A percentile compares a stretch with the other conserved stretches of the same genome.
Evolutionary conservation across 2,329 filamentous ascomycete genomes (phyloP).

Genomic region (Helotiales sp.): DNA sequence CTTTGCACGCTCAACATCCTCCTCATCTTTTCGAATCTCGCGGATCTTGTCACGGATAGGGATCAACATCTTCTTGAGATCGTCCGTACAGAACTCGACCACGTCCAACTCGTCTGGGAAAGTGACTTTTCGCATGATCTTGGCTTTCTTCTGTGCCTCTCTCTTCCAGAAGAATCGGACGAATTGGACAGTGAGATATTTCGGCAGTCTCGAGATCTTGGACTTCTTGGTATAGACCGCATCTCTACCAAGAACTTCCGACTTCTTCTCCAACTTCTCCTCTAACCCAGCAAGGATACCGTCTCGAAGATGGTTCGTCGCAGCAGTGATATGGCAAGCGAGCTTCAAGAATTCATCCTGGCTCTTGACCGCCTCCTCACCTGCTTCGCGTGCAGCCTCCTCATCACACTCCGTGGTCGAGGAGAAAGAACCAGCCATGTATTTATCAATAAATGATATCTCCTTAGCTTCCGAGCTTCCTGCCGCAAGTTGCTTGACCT

Average conservation of each 20-base stretch:
- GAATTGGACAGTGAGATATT: slow-evolving; percentile 96
- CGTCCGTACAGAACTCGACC: slow-evolving; percentile 93
- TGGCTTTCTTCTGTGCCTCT: slow-evolving; percentile 95
- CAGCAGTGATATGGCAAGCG: slow-evolving; percentile 88
- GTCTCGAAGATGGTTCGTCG: slow-evolving; percentile 88
- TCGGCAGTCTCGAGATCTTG: slow-evolving; percentile 85
- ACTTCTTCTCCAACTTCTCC: slow-evolving; percentile 90
- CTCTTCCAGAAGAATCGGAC: slow-evolving; percentile 98
- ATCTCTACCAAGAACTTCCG: slow-evolving; percentile 73
- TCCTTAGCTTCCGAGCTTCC: slow-evolving; percentile 50
- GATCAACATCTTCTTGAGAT: slow-evolving; percentile 77
- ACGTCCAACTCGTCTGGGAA: slow-evolving; percentile 93
- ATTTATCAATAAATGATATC: slow-evolving; percentile 82
- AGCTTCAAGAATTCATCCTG: slow-evolving; percentile 86
- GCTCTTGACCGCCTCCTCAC: slow-evolving; percentile 67
- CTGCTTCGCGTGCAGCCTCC: slow-evolving; percentile 68
- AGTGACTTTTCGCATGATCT: slow-evolving; percentile 98
- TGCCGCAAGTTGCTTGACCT: slow-evolving; percentile 55
- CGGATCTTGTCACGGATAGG: slow-evolving; percentile 96
- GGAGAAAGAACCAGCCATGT: slow-evolving; percentile 81
- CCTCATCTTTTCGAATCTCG: slow-evolving; percentile 90
- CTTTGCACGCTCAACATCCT: slow-evolving; percentile 86
- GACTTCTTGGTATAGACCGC: slow-evolving; percentile 87
- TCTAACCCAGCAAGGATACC: slow-evolving; percentile 79
- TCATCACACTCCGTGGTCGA: slow-evolving; percentile 84